Conservation (phyloP, 495 filamentous ascomycete species). For the Penicillium simplicissimum region DNA sequence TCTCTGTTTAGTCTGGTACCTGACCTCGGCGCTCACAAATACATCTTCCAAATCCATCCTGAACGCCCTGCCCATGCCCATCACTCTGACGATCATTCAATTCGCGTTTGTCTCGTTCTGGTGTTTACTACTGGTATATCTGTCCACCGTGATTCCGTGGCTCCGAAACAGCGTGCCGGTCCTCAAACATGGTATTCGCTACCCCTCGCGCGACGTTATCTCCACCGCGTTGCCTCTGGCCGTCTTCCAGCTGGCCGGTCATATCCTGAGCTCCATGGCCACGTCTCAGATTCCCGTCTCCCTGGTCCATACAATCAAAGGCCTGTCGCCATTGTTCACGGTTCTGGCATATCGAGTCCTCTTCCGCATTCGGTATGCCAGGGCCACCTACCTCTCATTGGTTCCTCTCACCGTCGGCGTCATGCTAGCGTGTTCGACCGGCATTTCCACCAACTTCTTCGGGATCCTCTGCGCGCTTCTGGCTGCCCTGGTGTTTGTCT, state of each 20-base stretch:
- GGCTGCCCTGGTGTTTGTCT: conserved; percentile 91
- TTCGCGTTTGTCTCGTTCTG: conserved; percentile 90
- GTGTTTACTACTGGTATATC: conserved; percentile 76
- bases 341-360: conserved; percentile 89
- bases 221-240: conserved; percentile 85
- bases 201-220: conserved; percentile 81
- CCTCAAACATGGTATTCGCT: conserved; percentile 77
- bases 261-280: conserved; percentile 89
- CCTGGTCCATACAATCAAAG: conserved; percentile 97
- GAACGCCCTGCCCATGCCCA: conserved; percentile 86
- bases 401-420: conserved; percentile 90
- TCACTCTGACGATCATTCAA: conserved; percentile 92
- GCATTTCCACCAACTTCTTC: conserved; percentile 81
- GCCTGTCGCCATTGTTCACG: conserved; percentile 95
- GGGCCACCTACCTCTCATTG: conserved; percentile 87
- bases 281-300: conserved; percentile 94
- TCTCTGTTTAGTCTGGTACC: conserved; percentile 88
- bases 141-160: conserved; percentile 67
- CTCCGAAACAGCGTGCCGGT: conserved; percentile 71
- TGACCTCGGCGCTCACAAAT: conserved; percentile 92
- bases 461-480: conserved; percentile 85
- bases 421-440: conserved; percentile 90
- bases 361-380: conserved; percentile 84
- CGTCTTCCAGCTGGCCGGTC: conserved; percentile 88
- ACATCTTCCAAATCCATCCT: conserved; percentile 97